Evolutionary conservation across 768 basidiomycete genomes (phyloP).

Genomic region (Pleurotus pulmonarius): DNA sequence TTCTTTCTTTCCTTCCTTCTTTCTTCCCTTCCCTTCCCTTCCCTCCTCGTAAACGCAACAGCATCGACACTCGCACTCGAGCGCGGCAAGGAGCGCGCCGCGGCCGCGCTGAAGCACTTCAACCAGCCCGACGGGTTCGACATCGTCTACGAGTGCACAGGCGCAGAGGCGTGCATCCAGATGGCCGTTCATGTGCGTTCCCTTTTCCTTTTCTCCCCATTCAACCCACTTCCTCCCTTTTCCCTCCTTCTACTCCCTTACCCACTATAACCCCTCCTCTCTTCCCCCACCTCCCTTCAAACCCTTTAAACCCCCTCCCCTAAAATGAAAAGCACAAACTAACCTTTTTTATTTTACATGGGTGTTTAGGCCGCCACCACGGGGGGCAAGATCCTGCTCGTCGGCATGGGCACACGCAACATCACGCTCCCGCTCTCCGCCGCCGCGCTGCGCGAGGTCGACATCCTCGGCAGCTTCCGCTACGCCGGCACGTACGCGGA

Average conservation of each 20-base stretch:
- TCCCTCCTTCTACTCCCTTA: not conserved
- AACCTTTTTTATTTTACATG: too few relatives aligned
- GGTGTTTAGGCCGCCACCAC: slow-evolving; percentile 73
- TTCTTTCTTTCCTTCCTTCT: too few relatives aligned
- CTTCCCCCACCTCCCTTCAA: too few relatives aligned
- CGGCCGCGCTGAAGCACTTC: slow-evolving; percentile 51
- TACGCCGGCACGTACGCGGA: slow-evolving; percentile 88
- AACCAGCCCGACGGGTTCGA: slow-evolving; percentile 78
- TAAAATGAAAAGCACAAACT: too few relatives aligned
- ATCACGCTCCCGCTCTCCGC: slow-evolving; percentile 78
- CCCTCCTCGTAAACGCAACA: too few relatives aligned
- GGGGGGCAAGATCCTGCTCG: slow-evolving; percentile 88
- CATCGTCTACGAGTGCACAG: slow-evolving; percentile 92
- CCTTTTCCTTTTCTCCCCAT: not conserved
- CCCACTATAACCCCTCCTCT: too few relatives aligned
- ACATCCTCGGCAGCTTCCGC: slow-evolving; percentile 88
- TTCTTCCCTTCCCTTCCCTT: too few relatives aligned
- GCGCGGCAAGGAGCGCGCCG: slow-evolving; percentile 55
- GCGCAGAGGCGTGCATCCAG: slow-evolving; percentile 89
- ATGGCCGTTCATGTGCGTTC: slow-evolving; percentile 82
- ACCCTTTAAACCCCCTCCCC: too few relatives aligned
- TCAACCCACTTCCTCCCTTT: not conserved
- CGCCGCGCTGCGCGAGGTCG: slow-evolving; percentile 85
- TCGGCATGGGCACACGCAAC: slow-evolving; percentile 93
- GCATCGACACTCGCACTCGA: slow-evolving; percentile 52